phyloP scores from a whole-genome alignment of 163 green algal species.

The Scenedesmus sp. region DNA sequence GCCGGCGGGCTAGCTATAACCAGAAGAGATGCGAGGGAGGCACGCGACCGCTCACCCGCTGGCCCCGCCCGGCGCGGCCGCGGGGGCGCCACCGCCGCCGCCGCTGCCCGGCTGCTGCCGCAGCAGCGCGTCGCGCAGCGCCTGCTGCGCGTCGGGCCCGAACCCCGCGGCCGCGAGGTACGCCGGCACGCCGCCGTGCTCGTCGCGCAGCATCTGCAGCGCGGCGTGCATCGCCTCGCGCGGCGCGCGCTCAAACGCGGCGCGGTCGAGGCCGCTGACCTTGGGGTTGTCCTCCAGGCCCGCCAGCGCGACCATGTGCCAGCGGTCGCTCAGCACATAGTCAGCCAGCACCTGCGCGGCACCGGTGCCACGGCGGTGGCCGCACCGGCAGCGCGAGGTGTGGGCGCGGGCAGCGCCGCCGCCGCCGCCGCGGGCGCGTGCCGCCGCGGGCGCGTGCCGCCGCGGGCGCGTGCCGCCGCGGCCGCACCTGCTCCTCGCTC shows the following conservation, averaged over 20 bases:
- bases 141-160: constrained; percentile 10
- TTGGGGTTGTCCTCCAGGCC: constrained; percentile 36
- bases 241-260: constrained; percentile 32
- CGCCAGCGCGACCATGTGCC: constrained; percentile 31
- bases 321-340: constrained; percentile 27
- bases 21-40: too few relatives aligned
- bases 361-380: too few relatives aligned
- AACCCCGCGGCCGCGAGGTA: constrained; percentile 23
- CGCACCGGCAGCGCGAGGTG: too few relatives aligned
- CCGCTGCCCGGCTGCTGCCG: not conserved
- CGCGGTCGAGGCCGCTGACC: constrained; percentile 10
- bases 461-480: too few relatives aligned
- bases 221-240: constrained; percentile 31
- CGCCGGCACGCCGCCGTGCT: not conserved
- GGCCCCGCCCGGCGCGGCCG: not conserved
- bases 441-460: too few relatives aligned
- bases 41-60: too few relatives aligned
- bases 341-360: constrained; percentile 26
- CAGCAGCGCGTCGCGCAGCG: constrained; percentile 20
- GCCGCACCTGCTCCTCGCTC: too few relatives aligned
- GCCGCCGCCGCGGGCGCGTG: too few relatives aligned
- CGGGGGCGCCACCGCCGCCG: too few relatives aligned
- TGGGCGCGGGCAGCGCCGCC: too few relatives aligned
- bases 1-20: too few relatives aligned
- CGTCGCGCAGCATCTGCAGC: constrained; percentile 3